These are phyloP conservation scores for Graphiopsis chlorocephala DNA, from an alignment of 2,329 filamentous ascomycete genomes.

Conservation along the genomic window DNA sequence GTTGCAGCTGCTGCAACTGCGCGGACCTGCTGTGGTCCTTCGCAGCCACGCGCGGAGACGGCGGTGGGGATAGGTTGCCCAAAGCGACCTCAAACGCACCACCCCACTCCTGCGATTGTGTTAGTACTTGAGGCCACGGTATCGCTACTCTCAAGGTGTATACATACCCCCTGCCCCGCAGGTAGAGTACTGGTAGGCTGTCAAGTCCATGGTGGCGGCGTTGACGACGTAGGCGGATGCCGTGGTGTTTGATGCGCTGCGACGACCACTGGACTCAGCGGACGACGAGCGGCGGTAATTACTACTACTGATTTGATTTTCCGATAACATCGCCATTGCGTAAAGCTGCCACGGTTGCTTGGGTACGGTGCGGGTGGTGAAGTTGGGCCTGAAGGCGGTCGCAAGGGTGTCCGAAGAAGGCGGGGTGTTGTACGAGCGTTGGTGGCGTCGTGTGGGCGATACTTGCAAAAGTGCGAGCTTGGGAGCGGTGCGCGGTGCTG, in stretches of 20 bases:
- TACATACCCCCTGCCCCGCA: conserved; percentile 65
- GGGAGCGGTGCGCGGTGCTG: not conserved
- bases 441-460: not conserved
- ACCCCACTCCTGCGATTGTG: conserved; percentile 66
- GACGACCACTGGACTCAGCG: conserved; percentile 57
- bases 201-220: conserved; percentile 63
- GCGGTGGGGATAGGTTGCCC: conserved; percentile 79
- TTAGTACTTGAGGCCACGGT: not conserved
- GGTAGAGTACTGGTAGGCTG: conserved; percentile 94
- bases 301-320: conserved; percentile 72
- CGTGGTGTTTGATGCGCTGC: conserved; percentile 64
- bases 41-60: conserved; percentile 64
- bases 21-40: conserved; percentile 10
- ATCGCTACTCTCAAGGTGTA: not conserved
- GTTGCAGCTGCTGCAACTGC: conserved; percentile 22
- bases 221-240: conserved; percentile 90
- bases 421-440: not conserved
- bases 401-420: not conserved
- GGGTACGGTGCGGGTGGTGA: not conserved
- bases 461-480: not conserved
- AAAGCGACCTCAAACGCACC: conserved; percentile 93
- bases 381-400: conserved; percentile 9
- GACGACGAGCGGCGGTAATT: conserved; percentile 49
- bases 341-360: conserved; percentile 46
- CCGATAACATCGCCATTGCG: conserved; percentile 68